A percentile compares a stretch with the other conserved stretches of the same genome.
These are phyloP conservation scores for Trichaptum fuscoviolaceum DNA, from an alignment of 768 basidiomycete genomes.

Conservation along the genomic window DNA sequence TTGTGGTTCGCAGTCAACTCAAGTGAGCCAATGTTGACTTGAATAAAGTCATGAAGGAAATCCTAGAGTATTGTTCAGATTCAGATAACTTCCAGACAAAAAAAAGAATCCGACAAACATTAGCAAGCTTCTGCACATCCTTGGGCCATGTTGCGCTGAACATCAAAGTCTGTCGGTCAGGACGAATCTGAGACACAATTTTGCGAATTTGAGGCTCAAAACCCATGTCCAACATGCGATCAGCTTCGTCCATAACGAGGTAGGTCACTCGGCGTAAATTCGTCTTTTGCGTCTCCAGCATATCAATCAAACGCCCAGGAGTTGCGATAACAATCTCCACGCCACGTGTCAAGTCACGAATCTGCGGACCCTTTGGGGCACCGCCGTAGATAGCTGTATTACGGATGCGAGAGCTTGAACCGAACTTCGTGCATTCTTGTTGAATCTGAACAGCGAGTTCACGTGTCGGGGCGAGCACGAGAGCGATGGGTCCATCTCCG, in stretches of 20 bases:
- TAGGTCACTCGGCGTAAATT: constrained; percentile 96
- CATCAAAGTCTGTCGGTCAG: constrained; percentile 98
- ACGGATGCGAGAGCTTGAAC: constrained; percentile 90
- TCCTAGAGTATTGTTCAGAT: constrained; percentile 44
- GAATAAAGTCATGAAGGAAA: constrained; percentile 94
- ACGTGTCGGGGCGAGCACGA: constrained; percentile 95
- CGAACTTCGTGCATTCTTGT: constrained; percentile 98
- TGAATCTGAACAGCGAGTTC: constrained; percentile 99
- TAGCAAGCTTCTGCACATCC: constrained; percentile 96
- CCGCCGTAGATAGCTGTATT: constrained; percentile 99
- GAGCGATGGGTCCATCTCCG: constrained; percentile 95
- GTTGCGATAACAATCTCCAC: constrained; percentile 99
- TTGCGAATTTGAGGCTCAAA: constrained; percentile 99
- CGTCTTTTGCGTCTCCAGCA: constrained; percentile 95
- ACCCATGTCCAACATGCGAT: constrained; percentile 99
- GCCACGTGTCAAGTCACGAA: constrained; percentile 94
- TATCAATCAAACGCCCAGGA: constrained; percentile 98
- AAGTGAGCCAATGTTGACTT: constrained; percentile 98
- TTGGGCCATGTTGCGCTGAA: constrained; percentile 99
- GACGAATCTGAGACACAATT: constrained; percentile 94
- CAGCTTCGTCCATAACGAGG: constrained; percentile 98
- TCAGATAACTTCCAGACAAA: background rate
- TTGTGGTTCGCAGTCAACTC: constrained; percentile 98
- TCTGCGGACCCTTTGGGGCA: constrained; percentile 97
- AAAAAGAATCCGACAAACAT: constrained; percentile 36